These are phyloP conservation scores for Ajuga chamaepitys DNA, from an alignment of 257 asterid genomes.

Conservation along the genomic window DNA sequence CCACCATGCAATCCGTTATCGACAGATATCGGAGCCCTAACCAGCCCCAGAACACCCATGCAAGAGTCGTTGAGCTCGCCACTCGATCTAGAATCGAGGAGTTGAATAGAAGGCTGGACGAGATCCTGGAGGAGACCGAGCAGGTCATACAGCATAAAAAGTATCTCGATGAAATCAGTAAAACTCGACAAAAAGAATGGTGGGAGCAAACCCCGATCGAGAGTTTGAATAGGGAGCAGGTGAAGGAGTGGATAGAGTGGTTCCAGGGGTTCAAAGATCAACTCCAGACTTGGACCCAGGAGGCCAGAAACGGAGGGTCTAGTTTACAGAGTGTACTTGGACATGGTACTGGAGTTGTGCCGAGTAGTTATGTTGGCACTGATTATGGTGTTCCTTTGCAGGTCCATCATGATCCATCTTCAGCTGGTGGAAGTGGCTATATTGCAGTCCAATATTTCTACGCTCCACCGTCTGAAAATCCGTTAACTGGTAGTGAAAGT, in stretches of 20 bases:
- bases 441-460: no score
- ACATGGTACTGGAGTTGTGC: no score
- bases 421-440: no score
- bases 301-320: conserved; percentile 1
- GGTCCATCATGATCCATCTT: no score
- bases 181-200: background rate
- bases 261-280: background rate
- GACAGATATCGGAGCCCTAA: conserved; percentile 9
- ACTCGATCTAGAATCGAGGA: background rate
- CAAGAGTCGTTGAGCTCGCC: background rate
- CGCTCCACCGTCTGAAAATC: no score
- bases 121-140: background rate
- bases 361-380: no score
- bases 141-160: background rate
- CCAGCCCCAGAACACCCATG: background rate
- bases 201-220: conserved; percentile 18
- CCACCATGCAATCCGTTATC: conserved; percentile 17
- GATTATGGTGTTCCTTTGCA: no score
- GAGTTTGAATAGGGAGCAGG: background rate
- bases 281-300: background rate
- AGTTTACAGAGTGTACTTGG: no score
- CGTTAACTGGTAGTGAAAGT: no score
- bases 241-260: conserved; percentile 3
- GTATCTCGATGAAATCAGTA: background rate
- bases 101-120: conserved; percentile 5